Base-by-base conservation (phyloP, 2,329 filamentous ascomycete genomes). In the Hymenoscyphus occultus region DNA sequence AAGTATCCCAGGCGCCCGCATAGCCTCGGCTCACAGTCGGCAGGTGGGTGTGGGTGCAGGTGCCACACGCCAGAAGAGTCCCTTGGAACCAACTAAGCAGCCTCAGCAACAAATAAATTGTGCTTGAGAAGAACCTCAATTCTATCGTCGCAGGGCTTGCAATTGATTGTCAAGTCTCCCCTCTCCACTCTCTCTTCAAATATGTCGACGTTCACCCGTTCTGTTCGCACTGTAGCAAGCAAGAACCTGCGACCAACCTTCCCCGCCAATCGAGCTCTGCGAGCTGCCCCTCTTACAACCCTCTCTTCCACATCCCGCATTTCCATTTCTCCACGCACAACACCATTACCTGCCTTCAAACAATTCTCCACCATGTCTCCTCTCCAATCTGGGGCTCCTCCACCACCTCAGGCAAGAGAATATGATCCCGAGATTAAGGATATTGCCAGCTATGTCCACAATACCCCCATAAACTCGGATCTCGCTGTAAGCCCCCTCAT, bases 341-440 rank as follows among this genome's bases (percentile, higher is more conserved):
- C 61, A 35, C 19, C 59, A 42, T 16, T 56, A 56, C 42, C 67
- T 31, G 56, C 70, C 13, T 64, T 64, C 64, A 71, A 69, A 67
- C 71, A 72, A 67, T 78, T 77, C 65, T 76, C 75, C 39, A 76
- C 75, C 32, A 77, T 77, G 76, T 72, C 76, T 48, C 69, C 72
- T 60, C 64, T 75, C 54, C 74, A 74, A 63, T 77, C 75, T 60
- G 74, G 78, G 60, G 81, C 83, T 72, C 80, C 83, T 72, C 76
- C 79, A 72, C 78, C 85, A 75, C 77, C 82, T 56, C 77, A 81
- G 74, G 75, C 78, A 67, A 80, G 84, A 77, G 84, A 88, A 72
- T 97, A 94, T 79, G 94, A 98, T 77, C 87, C 90, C 69, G 94
- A 97, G 82, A 95, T 98, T 79, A 89, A 88, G 79, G 93, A 98